Evolutionary conservation across 2,329 filamentous ascomycete genomes (phyloP).

Genomic region (Exophiala mesophila): DNA sequence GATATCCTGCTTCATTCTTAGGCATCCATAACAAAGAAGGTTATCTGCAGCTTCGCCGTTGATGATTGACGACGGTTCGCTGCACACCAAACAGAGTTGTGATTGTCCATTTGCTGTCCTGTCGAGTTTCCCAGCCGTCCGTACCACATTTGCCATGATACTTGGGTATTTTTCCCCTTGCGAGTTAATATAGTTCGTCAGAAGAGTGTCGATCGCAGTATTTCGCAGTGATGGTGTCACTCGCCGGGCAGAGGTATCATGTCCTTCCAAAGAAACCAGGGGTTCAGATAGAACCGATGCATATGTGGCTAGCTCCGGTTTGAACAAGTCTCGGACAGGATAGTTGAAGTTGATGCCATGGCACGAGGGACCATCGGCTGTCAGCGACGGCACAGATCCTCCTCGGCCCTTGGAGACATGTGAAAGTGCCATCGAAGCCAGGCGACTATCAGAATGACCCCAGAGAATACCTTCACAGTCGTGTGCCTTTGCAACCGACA

Average conservation of each 20-base stretch:
- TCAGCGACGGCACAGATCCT: slow-evolving; percentile 73
- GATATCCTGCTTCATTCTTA: slow-evolving; percentile 33
- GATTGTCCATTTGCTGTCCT: slow-evolving; percentile 1
- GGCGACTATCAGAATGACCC: slow-evolving; percentile 78
- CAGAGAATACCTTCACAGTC: slow-evolving; percentile 69
- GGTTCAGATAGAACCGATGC: slow-evolving; percentile 39
- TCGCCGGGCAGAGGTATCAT: slow-evolving; percentile 12
- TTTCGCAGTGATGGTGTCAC: slow-evolving; percentile 53
- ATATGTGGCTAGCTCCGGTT: slow-evolving; percentile 71
- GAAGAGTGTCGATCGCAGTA: slow-evolving; percentile 84
- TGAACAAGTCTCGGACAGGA: slow-evolving; percentile 78
- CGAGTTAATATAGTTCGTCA: slow-evolving; percentile 79
- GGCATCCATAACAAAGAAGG: slow-evolving; percentile 40
- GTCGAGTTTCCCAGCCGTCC: slow-evolving; percentile 78
- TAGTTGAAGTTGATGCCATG: slow-evolving; percentile 63
- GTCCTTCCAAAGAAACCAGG: neutral
- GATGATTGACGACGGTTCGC: neutral
- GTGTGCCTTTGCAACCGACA: slow-evolving; percentile 56
- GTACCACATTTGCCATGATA: slow-evolving; percentile 91
- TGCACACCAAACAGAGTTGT: neutral
- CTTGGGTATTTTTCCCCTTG: slow-evolving; percentile 83
- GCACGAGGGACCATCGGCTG: slow-evolving; percentile 66
- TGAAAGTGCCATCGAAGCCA: slow-evolving; percentile 79
- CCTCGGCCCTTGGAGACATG: slow-evolving; percentile 90
- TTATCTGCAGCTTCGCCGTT: neutral